phyloP scores from a whole-genome alignment of 2,329 filamentous ascomycete species.

The Cytospora schulzeri region DNA sequence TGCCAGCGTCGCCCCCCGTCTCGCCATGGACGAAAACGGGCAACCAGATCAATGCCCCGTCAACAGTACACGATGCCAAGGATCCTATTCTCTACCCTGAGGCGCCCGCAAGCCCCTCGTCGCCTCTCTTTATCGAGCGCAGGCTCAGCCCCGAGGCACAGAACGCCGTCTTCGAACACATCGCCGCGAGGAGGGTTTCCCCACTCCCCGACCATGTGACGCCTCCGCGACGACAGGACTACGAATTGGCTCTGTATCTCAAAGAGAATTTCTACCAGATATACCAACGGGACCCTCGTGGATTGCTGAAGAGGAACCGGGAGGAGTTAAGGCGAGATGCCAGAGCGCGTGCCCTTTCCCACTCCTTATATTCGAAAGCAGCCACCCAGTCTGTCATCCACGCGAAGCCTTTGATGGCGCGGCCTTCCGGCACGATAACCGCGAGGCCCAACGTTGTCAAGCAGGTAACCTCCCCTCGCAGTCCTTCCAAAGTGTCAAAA shows the following conservation, averaged over 20 bases:
- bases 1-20: conserved; percentile 59
- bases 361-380: conserved; percentile 32
- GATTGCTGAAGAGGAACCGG: conserved; percentile 55
- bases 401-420: conserved; percentile 39
- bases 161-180: conserved; percentile 53
- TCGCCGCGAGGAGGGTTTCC: conserved; percentile 49
- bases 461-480: conserved; percentile 6
- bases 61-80: conserved; percentile 38
- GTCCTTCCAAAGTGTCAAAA: conserved; percentile 38
- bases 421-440: conserved; percentile 16
- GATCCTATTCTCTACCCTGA: conserved; percentile 65
- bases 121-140: conserved; percentile 52
- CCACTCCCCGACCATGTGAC: conserved; percentile 33
- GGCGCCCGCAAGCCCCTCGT: conserved; percentile 42
- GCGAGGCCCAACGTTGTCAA: conserved; percentile 29
- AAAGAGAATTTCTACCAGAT: conserved; percentile 53
- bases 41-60: conserved; percentile 36
- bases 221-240: conserved; percentile 56
- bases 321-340: conserved; percentile 51
- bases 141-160: conserved; percentile 41
- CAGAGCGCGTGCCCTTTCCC: conserved; percentile 44
- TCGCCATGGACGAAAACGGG: conserved; percentile 52
- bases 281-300: conserved; percentile 46
- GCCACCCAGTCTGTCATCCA: conserved; percentile 42
- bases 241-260: conserved; percentile 56